Evolutionary conservation across 768 basidiomycete species (phyloP).

Genomic region (Leccinum variicolor): DNA sequence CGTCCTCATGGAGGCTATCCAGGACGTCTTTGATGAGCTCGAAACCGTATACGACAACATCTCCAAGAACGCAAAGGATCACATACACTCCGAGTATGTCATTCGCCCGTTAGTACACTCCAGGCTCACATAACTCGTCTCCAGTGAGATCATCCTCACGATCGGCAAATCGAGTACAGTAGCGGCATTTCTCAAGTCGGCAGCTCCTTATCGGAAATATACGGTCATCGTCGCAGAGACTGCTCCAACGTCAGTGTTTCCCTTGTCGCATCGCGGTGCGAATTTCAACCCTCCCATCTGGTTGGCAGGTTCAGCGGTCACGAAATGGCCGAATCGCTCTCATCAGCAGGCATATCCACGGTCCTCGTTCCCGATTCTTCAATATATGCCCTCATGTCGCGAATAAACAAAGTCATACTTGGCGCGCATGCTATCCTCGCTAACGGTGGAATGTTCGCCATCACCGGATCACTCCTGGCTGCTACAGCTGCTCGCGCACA

Average conservation of each 20-base stretch:
- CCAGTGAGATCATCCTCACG: slow-evolving; percentile 90
- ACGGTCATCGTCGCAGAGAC: slow-evolving; percentile 97
- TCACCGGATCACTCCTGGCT: slow-evolving; percentile 79
- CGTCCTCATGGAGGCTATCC: slow-evolving; percentile 93
- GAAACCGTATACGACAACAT: slow-evolving; percentile 96
- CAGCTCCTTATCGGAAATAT: slow-evolving; percentile 86
- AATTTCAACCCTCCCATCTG: neutral
- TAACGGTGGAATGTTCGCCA: slow-evolving; percentile 93
- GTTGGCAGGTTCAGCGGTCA: slow-evolving; percentile 73
- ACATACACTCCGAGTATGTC: slow-evolving; percentile 96
- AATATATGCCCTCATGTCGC: slow-evolving; percentile 93
- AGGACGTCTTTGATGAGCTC: slow-evolving; percentile 93
- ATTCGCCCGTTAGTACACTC: neutral
- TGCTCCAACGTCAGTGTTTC: slow-evolving; percentile 73
- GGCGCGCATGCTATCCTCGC: slow-evolving; percentile 95
- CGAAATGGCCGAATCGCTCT: slow-evolving; percentile 78
- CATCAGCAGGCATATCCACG: slow-evolving; percentile 81
- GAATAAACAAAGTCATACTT: slow-evolving; percentile 94
- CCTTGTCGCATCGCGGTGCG: neutral
- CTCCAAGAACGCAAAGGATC: slow-evolving; percentile 90
- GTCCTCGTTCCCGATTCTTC: slow-evolving; percentile 96
- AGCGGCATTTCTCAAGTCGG: slow-evolving; percentile 89
- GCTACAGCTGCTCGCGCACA: slow-evolving; percentile 87
- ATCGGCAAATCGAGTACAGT: slow-evolving; percentile 95
- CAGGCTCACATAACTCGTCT: neutral